Conservation (phyloP, 257 asterid genomes). For the Penstemon eatonii region DNA sequence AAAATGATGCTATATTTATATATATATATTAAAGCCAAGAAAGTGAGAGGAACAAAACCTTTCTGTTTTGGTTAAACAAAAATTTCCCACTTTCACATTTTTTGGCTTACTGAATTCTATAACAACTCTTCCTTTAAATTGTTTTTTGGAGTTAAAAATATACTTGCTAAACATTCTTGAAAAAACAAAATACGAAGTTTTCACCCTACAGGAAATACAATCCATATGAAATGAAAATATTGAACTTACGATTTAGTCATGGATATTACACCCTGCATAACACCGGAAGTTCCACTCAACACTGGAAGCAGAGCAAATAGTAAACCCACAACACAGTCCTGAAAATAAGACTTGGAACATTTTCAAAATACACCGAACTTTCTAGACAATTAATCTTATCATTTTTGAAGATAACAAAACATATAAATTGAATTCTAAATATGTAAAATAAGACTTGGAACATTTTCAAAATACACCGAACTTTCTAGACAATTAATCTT, state of each 20-base stretch:
- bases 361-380: constrained; percentile 10
- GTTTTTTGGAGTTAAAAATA: not conserved
- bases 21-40: not conserved
- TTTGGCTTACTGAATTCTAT: constrained; percentile 4
- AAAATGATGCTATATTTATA: no score
- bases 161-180: constrained; percentile 18
- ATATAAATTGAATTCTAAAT: no score
- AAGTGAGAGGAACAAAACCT: not conserved
- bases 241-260: constrained; percentile 93
- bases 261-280: constrained; percentile 88
- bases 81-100: not conserved
- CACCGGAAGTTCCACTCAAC: constrained; percentile 94
- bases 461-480: no score
- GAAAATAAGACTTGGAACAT: constrained; percentile 30
- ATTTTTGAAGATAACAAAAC: not conserved
- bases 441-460: no score
- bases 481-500: no score
- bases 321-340: constrained; percentile 99
- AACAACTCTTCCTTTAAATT: constrained; percentile 2
- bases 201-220: constrained; percentile 20
- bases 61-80: constrained; percentile 1
- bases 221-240: not conserved
- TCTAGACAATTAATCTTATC: constrained; percentile 13
- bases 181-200: constrained; percentile 3
- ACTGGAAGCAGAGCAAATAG: constrained; percentile 96